These are phyloP conservation scores for Pseudozyma tsukubaensis DNA, from an alignment of 1,284 basidiomycete genomes.

Conservation along the genomic window DNA sequence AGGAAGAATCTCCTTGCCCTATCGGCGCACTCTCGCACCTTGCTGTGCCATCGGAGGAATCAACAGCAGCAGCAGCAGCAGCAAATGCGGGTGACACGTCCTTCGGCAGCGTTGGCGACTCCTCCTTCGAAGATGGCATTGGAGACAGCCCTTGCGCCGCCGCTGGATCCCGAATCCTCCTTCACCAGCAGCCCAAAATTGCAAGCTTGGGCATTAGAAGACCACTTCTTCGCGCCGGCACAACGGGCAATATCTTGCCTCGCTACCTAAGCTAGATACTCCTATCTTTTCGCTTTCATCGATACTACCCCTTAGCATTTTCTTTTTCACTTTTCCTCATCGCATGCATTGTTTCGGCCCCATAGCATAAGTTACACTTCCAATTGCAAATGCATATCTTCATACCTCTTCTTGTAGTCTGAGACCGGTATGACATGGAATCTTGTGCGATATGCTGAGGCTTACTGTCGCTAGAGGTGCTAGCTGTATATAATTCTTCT, in stretches of 20 bases:
- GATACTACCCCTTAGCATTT: not conserved
- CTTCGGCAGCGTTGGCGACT: conserved; percentile 61
- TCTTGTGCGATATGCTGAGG: no score
- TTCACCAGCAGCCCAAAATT: conserved; percentile 31
- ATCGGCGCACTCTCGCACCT: not conserved
- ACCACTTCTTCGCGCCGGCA: conserved; percentile 42
- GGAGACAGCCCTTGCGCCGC: conserved; percentile 61
- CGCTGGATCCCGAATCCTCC: conserved; percentile 31
- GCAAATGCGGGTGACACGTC: conserved; percentile 49
- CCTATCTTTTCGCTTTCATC: not conserved
- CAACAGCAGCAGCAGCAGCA: not conserved
- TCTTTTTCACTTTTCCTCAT: not conserved
- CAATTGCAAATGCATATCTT: no score
- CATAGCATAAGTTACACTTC: no score
- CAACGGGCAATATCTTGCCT: conserved; percentile 39
- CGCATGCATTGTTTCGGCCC: no score
- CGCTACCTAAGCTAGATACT: conserved; percentile 7
- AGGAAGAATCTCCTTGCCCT: conserved; percentile 45
- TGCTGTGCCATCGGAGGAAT: not conserved
- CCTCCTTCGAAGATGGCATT: conserved; percentile 58
- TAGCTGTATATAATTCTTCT: no score
- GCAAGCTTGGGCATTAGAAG: conserved; percentile 34
- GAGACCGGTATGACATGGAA: no score
- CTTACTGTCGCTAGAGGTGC: no score
- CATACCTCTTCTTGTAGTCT: no score